Evolutionary conservation across 202 grass and related monocot species (phyloP), one percentile per base, ranked within the genome.

Genomic region (Zizania palustris): DNA sequence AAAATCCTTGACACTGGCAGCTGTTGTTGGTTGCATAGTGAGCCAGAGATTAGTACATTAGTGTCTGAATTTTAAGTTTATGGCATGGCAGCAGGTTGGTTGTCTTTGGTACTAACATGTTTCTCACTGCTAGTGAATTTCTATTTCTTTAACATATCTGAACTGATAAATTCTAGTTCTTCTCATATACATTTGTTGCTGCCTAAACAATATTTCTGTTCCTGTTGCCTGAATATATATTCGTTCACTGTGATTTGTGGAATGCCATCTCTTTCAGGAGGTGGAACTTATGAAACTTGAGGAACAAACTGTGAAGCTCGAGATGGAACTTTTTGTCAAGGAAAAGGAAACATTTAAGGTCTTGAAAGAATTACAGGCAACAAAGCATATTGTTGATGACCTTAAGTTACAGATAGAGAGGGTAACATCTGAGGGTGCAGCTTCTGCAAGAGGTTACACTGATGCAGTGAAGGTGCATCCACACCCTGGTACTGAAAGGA

Each of bases 321-420:
- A 99, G 92, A 95, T 99, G 96, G 96, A 92, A 74, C 89, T 99
- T 49, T 92, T 95, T 85, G 85, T 89, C 7, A 99, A 90, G 87
- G 91, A 99, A 90, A 90, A 85, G 39, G 92, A 95, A 75, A 99
- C 89, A 65, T 82, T 93, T 13, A 90, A 95, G 76, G 87, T 95
- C 45, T 85, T 99, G 59, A 87, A 90, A 85, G 91, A 99, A 75
- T 40, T 99, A 36, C 89, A 95, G 65, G 78, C 72, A 60, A 92
- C 89, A 58, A 95, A 95, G 82, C 85, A 79, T 61, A 67, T 85
- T 74, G 88, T 90, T 65, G 89, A 92, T 72, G 54, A 46, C 69
- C 80, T 99, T 77, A 95, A 90, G 70, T 80, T 83, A 40, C 87
- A 86, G 63, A 57, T 95, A 83, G 65, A 92, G 76, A 90, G 83